phyloP scores from a whole-genome alignment of 164 flowering plant genomes.

The Sedum album region DNA sequence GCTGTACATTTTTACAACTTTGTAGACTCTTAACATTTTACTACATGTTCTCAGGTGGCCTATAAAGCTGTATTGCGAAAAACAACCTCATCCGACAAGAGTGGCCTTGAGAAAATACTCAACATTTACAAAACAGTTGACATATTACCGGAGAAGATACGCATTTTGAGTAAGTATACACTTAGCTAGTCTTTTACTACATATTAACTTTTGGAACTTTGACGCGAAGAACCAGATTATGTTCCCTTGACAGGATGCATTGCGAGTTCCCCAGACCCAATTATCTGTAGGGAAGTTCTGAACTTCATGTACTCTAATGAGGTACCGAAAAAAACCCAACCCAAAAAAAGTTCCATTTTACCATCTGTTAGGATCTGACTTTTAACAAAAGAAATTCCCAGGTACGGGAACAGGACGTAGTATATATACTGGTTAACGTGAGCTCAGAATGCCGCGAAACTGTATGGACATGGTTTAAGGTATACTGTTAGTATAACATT shows the following conservation, averaged over 20 bases:
- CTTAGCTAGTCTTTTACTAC: not conserved
- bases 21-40: not conserved
- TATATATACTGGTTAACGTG: slow-evolving; percentile 18
- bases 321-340: slow-evolving; percentile 15
- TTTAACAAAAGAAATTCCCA: not conserved
- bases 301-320: slow-evolving; percentile 22
- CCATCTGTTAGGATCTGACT: too few species aligned
- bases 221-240: not conserved
- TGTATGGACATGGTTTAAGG: slow-evolving; percentile 40
- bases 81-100: slow-evolving; percentile 13
- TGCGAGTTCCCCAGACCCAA: slow-evolving; percentile 25
- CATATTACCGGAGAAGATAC: slow-evolving; percentile 22
- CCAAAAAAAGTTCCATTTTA: not conserved
- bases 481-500: slow-evolving; percentile 5
- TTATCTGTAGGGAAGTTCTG: slow-evolving; percentile 19
- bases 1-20: not conserved
- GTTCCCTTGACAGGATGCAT: slow-evolving; percentile 16
- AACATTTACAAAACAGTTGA: slow-evolving; percentile 21
- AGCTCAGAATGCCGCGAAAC: slow-evolving; percentile 30
- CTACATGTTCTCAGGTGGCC: slow-evolving; percentile 20
- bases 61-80: slow-evolving; percentile 24
- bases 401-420: slow-evolving; percentile 24
- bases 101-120: slow-evolving; percentile 19
- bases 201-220: not conserved
- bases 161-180: slow-evolving; percentile 19